phyloP scores from a whole-genome alignment of 345 rosid species.

The Eutrema japonicum region DNA sequence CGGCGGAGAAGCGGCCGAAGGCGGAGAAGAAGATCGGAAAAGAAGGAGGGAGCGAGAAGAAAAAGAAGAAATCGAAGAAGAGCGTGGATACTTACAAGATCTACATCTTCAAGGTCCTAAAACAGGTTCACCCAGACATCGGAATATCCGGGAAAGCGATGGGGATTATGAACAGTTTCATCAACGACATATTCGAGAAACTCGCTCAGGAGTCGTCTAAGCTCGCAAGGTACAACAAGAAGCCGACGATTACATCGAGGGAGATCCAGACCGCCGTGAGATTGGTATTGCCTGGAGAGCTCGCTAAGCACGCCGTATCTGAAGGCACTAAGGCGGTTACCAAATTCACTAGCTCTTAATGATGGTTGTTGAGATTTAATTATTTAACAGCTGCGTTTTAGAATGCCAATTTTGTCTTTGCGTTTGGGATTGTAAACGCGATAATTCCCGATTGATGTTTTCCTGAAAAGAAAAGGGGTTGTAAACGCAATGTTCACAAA shows the following conservation, averaged over 20 bases:
- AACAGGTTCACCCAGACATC: constrained; percentile 60
- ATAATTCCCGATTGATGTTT: no score
- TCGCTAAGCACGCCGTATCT: constrained; percentile 34
- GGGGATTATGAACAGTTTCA: constrained; percentile 59
- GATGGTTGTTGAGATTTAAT: no score
- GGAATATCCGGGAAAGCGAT: constrained; percentile 58
- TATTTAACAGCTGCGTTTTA: no score
- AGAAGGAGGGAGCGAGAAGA: constrained; percentile 57
- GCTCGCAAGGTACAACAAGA: constrained; percentile 38
- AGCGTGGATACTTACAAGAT: constrained; percentile 71
- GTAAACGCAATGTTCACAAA: no score
- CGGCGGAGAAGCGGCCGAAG: constrained; percentile 61
- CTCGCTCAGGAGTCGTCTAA: constrained; percentile 34
- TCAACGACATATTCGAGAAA: constrained; percentile 54
- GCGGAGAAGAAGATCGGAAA: constrained; percentile 68
- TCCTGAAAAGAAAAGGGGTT: no score
- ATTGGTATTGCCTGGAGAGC: constrained; percentile 37
- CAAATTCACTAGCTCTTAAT: constrained; percentile 38
- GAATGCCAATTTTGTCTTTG: no score
- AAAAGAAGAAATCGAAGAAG: constrained; percentile 63
- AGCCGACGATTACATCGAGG: constrained; percentile 30
- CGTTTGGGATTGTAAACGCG: no score
- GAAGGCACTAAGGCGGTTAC: constrained; percentile 41
- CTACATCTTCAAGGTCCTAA: constrained; percentile 69
- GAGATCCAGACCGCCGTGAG: constrained; percentile 36